These are phyloP conservation scores for Pseudodiploospora longispora DNA, from an alignment of 2,329 filamentous ascomycete genomes.

Conservation along the genomic window DNA sequence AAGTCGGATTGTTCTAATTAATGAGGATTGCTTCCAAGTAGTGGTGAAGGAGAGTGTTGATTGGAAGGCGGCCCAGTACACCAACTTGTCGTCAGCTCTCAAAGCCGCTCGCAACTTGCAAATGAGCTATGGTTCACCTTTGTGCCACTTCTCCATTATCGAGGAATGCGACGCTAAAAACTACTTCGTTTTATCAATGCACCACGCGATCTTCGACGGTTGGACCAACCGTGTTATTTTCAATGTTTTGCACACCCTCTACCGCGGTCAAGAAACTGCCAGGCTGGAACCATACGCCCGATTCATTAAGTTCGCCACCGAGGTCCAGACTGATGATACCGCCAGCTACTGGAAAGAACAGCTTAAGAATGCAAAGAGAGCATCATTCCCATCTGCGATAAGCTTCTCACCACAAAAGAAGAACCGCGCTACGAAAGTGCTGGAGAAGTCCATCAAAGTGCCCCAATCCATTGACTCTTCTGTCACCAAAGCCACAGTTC, in stretches of 20 bases:
- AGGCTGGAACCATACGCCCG: slow-evolving; percentile 24
- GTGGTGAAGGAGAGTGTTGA: neutral
- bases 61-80: neutral
- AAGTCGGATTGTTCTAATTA: neutral
- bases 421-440: neutral
- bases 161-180: neutral
- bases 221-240: slow-evolving; percentile 7
- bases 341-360: slow-evolving; percentile 5
- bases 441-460: neutral
- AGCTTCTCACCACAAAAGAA: neutral
- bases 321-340: slow-evolving; percentile 1
- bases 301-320: slow-evolving; percentile 8
- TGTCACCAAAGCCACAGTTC: neutral
- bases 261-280: slow-evolving; percentile 11
- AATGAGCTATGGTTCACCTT: neutral
- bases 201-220: slow-evolving; percentile 7
- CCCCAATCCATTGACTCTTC: neutral
- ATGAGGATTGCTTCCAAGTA: neutral
- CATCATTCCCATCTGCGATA: slow-evolving; percentile 4
- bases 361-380: slow-evolving; percentile 2
- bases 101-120: neutral
- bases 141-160: slow-evolving; percentile 1
- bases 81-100: slow-evolving; percentile 1
- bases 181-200: slow-evolving; percentile 2
- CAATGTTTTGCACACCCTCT: neutral